phyloP scores from a whole-genome alignment of 441 rosid species.

The Lepidium campestre region DNA sequence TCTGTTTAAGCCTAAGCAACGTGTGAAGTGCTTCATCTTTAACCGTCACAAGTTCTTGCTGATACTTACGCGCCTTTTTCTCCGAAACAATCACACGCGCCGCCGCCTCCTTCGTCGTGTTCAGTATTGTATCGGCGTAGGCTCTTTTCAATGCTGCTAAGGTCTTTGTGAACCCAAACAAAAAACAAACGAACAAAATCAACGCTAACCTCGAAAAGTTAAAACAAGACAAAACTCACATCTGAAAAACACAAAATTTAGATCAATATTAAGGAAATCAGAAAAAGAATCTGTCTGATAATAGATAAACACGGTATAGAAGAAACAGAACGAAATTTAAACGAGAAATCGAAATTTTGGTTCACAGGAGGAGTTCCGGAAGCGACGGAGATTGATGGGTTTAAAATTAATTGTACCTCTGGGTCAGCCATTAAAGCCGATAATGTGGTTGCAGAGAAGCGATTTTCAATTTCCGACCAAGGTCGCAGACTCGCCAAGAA shows the following conservation, averaged over 20 bases:
- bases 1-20: conserved; percentile 75
- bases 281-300: neutral
- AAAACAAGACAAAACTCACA: neutral
- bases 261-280: neutral
- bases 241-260: neutral
- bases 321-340: neutral
- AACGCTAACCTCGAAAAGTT: neutral
- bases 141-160: conserved; percentile 89
- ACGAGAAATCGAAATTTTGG: neutral
- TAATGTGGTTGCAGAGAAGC: conserved; percentile 28
- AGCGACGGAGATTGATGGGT: conserved; percentile 13
- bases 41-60: conserved; percentile 62
- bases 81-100: conserved; percentile 82
- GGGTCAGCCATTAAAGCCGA: conserved; percentile 53
- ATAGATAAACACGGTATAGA: neutral
- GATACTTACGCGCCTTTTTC: conserved; percentile 66
- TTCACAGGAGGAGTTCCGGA: neutral
- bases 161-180: conserved; percentile 40
- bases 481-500: conserved; percentile 28
- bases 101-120: conserved; percentile 92
- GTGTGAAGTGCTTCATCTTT: conserved; percentile 72
- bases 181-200: conserved; percentile 11
- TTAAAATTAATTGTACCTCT: conserved; percentile 46
- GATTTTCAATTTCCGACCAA: conserved; percentile 36
- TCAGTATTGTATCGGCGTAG: conserved; percentile 83